phyloP scores from a whole-genome alignment of 768 basidiomycete species.

The Tricholoma saponaceum region DNA sequence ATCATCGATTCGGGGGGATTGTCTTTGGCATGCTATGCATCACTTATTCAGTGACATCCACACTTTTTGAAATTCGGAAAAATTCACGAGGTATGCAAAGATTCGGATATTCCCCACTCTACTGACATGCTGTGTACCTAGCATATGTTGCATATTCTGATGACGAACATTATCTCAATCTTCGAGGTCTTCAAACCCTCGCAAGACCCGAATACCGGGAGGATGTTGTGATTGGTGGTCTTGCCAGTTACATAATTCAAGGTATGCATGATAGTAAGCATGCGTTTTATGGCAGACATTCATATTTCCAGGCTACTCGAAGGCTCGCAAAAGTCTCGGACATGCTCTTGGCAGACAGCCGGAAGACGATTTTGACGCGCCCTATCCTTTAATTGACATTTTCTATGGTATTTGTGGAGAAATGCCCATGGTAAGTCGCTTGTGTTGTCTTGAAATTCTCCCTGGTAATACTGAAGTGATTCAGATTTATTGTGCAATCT shows the following conservation, averaged over 20 bases:
- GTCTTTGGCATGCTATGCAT: not conserved
- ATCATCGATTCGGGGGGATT: not conserved
- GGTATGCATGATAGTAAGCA: not conserved
- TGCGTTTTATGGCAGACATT: not conserved
- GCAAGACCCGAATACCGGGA: not conserved
- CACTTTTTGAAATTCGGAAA: not conserved
- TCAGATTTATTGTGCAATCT: slow-evolving; percentile 33
- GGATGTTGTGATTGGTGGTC: not conserved
- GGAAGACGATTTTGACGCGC: not conserved
- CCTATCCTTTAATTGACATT: not conserved
- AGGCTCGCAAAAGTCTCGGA: not conserved
- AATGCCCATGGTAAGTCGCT: not conserved
- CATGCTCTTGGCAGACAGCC: not conserved
- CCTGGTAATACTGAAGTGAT: not conserved
- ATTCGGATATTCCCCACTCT: not conserved
- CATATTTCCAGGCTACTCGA: not conserved
- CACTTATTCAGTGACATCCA: not conserved
- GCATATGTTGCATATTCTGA: not conserved
- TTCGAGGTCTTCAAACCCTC: not conserved
- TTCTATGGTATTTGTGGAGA: not conserved
- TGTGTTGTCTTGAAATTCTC: not conserved
- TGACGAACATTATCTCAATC: not conserved
- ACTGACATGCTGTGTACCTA: not conserved
- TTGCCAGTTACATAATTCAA: not conserved
- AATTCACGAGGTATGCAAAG: not conserved